phyloP scores from a whole-genome alignment of 768 basidiomycete genomes.

The Mycena floridula region DNA sequence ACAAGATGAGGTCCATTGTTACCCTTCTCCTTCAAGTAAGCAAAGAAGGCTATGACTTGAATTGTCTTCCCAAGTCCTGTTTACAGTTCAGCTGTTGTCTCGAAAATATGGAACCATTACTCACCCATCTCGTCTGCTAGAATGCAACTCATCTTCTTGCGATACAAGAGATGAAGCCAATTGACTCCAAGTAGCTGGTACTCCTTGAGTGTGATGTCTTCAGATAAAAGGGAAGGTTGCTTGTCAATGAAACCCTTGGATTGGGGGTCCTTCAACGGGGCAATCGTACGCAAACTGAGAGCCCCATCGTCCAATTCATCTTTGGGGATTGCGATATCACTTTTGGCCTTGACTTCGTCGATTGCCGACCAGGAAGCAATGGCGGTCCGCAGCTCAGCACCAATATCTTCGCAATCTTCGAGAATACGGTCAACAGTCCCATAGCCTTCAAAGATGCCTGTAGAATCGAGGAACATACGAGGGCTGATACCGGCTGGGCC shows the following conservation, averaged over 20 bases:
- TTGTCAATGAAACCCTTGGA: constrained; percentile 61
- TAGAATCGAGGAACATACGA: constrained; percentile 87
- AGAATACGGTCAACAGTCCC: constrained; percentile 85
- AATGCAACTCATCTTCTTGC: constrained; percentile 81
- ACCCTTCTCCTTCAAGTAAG: constrained; percentile 77
- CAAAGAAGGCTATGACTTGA: constrained; percentile 96
- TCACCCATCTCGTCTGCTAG: constrained; percentile 98
- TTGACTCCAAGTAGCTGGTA: constrained; percentile 98
- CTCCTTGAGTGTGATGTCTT: constrained; percentile 80
- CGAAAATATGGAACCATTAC: constrained; percentile 18
- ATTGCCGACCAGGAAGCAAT: constrained; percentile 69
- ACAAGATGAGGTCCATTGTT: constrained; percentile 84
- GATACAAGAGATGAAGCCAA: constrained; percentile 89
- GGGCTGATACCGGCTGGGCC: constrained; percentile 80
- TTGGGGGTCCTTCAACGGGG: constrained; percentile 31
- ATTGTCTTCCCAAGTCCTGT: constrained; percentile 96
- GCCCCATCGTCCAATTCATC: constrained; percentile 56
- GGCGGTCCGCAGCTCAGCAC: constrained; percentile 60
- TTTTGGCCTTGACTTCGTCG: constrained; percentile 33
- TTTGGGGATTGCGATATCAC: constrained; percentile 20
- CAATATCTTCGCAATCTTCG: constrained; percentile 83
- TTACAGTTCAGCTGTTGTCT: constrained; percentile 9
- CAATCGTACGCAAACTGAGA: constrained; percentile 46
- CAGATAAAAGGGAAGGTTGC: constrained; percentile 66
- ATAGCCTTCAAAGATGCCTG: constrained; percentile 78